Conservation (phyloP, 176 grass and related monocot species). For the maize (Zea mays) region Zm-B73-REFERENCE-NAM-5.0 NC_050096.1:11313001-11313500, state of each 20-base stretch:
- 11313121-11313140: slow-evolving; percentile 17
- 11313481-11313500: too few relatives aligned
- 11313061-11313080: neutral
- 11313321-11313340: too few relatives aligned
- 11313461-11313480: too few relatives aligned
- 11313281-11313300: neutral
- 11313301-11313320: too few relatives aligned
- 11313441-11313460: too few relatives aligned
- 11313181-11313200: neutral
- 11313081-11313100: neutral
- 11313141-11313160: slow-evolving; percentile 28
- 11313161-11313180: neutral
- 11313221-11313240: neutral
- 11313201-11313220: neutral
- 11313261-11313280: neutral
- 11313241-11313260: slow-evolving; percentile 1
- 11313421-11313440: too few relatives aligned
- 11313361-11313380: too few relatives aligned
- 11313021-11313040: neutral
- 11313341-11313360: too few relatives aligned
- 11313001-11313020: neutral
- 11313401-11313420: too few relatives aligned
- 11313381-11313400: too few relatives aligned
- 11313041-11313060: neutral
- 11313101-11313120: neutral